phyloP scores from a whole-genome alignment of 2,329 filamentous ascomycete species.

The Fonsecaea multimorphosa region DNA sequence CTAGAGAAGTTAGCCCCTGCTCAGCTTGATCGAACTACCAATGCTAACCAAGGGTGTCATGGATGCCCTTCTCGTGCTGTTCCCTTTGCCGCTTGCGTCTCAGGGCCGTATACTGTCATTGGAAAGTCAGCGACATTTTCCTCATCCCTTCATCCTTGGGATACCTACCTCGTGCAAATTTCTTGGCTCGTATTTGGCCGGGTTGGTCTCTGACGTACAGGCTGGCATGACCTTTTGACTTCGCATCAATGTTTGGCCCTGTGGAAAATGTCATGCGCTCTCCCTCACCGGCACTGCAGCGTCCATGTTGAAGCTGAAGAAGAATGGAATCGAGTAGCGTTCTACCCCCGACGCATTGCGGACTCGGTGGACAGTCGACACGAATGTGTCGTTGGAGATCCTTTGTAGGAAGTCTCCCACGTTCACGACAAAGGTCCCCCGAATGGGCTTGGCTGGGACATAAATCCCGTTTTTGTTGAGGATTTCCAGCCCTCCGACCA shows the following conservation, averaged over 20 bases:
- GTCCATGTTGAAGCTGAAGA: constrained; percentile 34
- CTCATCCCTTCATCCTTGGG: not conserved
- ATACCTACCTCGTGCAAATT: constrained; percentile 21
- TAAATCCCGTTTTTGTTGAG: constrained; percentile 51
- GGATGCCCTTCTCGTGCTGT: constrained; percentile 15
- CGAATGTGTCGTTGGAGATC: constrained; percentile 56
- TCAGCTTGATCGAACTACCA: not conserved
- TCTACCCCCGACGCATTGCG: constrained; percentile 47
- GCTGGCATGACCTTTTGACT: constrained; percentile 55
- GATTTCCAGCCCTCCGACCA: constrained; percentile 59
- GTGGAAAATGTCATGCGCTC: not conserved
- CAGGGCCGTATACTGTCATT: constrained; percentile 12
- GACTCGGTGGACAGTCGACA: constrained; percentile 62
- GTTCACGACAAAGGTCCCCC: constrained; percentile 56
- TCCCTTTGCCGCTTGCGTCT: constrained; percentile 11
- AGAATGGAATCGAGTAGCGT: constrained; percentile 33
- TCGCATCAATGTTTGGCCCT: constrained; percentile 53
- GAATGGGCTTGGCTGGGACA: constrained; percentile 49
- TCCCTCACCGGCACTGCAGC: constrained; percentile 15
- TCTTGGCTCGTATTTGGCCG: constrained; percentile 58
- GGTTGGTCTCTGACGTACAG: constrained; percentile 47
- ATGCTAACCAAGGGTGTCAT: constrained; percentile 16
- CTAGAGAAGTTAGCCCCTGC: not conserved
- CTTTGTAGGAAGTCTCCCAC: constrained; percentile 58
- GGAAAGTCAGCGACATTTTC: not conserved